phyloP scores from a whole-genome alignment of 2,329 filamentous ascomycete genomes.

The Shiraia sp. region DNA sequence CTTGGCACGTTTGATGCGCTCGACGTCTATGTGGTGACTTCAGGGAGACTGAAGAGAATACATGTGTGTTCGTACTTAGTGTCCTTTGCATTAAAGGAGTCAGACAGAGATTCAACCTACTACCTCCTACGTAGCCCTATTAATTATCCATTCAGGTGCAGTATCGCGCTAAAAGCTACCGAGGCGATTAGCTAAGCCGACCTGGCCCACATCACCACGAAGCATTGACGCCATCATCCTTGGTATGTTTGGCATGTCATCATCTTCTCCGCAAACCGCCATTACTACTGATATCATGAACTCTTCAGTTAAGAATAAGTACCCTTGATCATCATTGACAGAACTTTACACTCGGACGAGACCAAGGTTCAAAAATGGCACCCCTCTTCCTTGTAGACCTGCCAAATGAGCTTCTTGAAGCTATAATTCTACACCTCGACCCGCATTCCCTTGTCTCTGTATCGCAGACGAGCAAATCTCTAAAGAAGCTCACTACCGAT shows the following conservation, averaged over 20 bases:
- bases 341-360: neutral
- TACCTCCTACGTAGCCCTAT: too few relatives aligned
- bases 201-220: slow-evolving; percentile 10
- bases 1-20: too few relatives aligned
- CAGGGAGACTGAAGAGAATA: too few relatives aligned
- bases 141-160: slow-evolving; percentile 4
- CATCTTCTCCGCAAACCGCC: slow-evolving; percentile 1
- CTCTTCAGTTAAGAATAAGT: neutral
- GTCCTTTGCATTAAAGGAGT: too few relatives aligned
- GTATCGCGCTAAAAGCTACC: slow-evolving; percentile 13
- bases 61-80: too few relatives aligned
- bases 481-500: slow-evolving; percentile 67
- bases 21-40: too few relatives aligned
- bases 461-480: slow-evolving; percentile 64
- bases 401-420: slow-evolving; percentile 84
- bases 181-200: slow-evolving; percentile 19
- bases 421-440: slow-evolving; percentile 69
- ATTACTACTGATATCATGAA: neutral
- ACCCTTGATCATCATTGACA: neutral
- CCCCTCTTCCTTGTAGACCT: slow-evolving; percentile 47
- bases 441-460: slow-evolving; percentile 56
- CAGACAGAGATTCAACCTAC: too few relatives aligned
- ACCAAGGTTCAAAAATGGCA: slow-evolving; percentile 11
- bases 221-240: slow-evolving; percentile 21
- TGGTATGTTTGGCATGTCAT: neutral